Base-by-base conservation (phyloP, 805 yeast genomes). In the Cyberlindnera saturnus region DNA sequence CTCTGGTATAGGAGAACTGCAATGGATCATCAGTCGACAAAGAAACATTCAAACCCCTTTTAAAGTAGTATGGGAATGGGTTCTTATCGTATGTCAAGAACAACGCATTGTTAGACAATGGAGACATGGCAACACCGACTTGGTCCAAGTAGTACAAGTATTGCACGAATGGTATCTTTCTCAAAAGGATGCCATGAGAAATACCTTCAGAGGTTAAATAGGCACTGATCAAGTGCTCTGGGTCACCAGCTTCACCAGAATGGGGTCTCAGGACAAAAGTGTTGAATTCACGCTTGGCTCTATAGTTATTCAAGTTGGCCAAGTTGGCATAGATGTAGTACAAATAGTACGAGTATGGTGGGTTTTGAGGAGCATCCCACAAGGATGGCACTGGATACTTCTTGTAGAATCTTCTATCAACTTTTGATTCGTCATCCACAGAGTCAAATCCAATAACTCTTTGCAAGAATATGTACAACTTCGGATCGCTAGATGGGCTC, bases 191-290 rank as follows among this genome's bases (percentile, higher is more conserved):
- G 45, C 99, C 99, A 62, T 93, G 99, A 11, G 95, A 86, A 47
- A 93, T 93, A 40, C 95, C 87, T 58, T 91, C 95, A 1, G 97
- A 81, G 1, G 93, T 79, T 56, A 93, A 66, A 57, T 85, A 93
- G 1, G 99, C 90, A 40, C 90, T 76, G 36, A 90, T 86, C 59
- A 95, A 72, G 69, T 93, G 99, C 59, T 93, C 98, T 1, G 98
- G 97, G 60, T 93, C 99, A 47, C 99, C 99, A n/a, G 99, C 99
- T 65, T 93, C 99, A 50, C 99, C 99, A 54, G 96, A 87, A 64
- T 93, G 99, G 4, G 99, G 99, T 57, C 99, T 77, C 55, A 93
- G 69, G n/a, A 88, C 95, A 65, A 93, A 82, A 0, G 97, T 90
- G 62, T 86, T 90, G 65, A 79, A 85, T 0, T 86, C 84, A 45